These are phyloP conservation scores for Lactarius tabidus DNA, from an alignment of 768 basidiomycete species.

Conservation along the genomic window DNA sequence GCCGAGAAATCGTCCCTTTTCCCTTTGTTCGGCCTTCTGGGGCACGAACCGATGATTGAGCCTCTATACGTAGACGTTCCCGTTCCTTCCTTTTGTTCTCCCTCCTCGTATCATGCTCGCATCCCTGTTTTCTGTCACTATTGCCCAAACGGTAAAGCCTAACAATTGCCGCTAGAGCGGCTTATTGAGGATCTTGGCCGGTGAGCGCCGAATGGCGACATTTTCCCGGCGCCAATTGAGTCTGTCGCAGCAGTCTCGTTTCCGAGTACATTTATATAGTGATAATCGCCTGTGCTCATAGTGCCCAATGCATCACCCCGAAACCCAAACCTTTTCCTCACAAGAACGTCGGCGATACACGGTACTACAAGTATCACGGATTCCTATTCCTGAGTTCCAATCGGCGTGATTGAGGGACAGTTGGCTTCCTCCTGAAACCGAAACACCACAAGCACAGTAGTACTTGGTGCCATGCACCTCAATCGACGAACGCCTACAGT, in stretches of 20 bases:
- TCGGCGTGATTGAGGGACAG: no score
- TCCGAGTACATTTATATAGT: neutral
- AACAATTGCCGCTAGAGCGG: neutral
- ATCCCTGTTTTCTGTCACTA: neutral
- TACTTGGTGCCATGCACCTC: no score
- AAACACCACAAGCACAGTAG: no score
- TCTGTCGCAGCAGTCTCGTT: neutral
- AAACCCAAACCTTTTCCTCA: neutral
- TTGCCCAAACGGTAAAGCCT: no score
- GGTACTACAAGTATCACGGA: no score
- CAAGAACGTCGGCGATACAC: neutral
- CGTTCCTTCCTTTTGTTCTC: neutral
- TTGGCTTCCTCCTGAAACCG: neutral
- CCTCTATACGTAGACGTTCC: no score
- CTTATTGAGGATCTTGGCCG: no score
- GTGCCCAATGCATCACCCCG: no score
- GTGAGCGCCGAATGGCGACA: no score
- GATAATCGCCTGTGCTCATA: no score
- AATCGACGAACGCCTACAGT: neutral
- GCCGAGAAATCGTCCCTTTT: neutral
- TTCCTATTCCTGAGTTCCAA: neutral
- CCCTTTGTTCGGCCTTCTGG: neutral
- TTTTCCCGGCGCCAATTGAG: no score
- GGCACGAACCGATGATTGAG: no score
- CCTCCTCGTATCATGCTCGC: neutral